Conservation (phyloP, 305 asterid genomes). For the Fraxinus angustifolia region DNA sequence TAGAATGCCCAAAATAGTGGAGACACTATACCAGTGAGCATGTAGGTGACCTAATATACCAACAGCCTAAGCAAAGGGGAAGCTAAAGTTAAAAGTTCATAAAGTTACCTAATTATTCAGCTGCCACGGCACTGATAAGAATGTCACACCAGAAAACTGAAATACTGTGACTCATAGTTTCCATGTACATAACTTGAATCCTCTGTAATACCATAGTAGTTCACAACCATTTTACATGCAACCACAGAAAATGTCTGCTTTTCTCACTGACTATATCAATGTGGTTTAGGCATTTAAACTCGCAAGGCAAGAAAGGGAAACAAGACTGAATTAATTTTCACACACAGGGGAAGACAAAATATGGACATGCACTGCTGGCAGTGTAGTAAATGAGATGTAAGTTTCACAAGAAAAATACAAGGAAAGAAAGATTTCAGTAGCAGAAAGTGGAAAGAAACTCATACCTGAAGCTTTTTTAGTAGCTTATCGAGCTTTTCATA, state of each 20-base stretch:
- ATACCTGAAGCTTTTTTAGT: constrained; percentile 44
- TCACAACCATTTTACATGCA: neutral
- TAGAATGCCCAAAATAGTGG: neutral
- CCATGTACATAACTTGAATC: neutral
- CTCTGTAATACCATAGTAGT: neutral
- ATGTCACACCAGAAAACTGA: neutral
- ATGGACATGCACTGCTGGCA: neutral
- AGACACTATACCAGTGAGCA: neutral
- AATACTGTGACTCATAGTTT: neutral
- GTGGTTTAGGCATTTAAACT: neutral
- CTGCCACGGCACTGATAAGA: neutral
- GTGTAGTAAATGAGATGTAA: neutral
- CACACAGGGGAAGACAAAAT: neutral
- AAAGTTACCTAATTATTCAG: constrained; percentile 3
- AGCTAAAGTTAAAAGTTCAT: neutral
- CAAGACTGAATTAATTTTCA: neutral
- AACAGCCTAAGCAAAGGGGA: neutral
- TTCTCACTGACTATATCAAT: neutral
- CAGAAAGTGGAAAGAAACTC: constrained; percentile 1
- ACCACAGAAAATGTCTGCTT: neutral
- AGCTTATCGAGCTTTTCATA: constrained; percentile 33
- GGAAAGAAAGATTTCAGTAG: neutral
- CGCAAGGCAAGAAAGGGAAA: neutral
- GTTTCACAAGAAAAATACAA: neutral
- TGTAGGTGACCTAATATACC: neutral